phyloP scores from a whole-genome alignment of 192 early-diverging fungal genomes.

The Backusella luteola region DNA sequence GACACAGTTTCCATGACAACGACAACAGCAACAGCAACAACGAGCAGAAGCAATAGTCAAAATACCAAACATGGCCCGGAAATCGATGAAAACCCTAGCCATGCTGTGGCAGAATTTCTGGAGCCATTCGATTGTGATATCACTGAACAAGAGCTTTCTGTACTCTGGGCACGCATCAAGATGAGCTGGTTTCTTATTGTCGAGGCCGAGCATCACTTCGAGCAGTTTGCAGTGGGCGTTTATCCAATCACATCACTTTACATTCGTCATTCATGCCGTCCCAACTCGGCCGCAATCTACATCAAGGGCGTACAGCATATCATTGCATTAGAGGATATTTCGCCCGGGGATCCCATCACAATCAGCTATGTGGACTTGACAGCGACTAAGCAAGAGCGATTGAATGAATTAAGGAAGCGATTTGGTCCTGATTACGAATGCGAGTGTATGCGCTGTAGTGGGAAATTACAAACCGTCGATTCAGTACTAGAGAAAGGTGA shows the following conservation, averaged over 20 bases:
- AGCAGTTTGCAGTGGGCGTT: background rate
- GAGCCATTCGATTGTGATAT: slow-evolving; percentile 11
- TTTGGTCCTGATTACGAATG: slow-evolving; percentile 26
- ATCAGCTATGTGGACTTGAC: slow-evolving; percentile 61
- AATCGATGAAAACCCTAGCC: background rate
- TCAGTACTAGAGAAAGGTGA: background rate
- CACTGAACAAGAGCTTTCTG: slow-evolving; percentile 1
- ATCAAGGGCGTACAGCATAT: slow-evolving; percentile 46
- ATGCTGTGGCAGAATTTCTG: background rate
- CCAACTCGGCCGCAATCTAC: slow-evolving; percentile 61
- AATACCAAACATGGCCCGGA: background rate
- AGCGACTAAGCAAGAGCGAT: slow-evolving; percentile 17
- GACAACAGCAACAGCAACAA: background rate
- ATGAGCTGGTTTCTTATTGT: slow-evolving; percentile 10
- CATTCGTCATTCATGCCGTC: slow-evolving; percentile 65
- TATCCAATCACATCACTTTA: slow-evolving; percentile 61
- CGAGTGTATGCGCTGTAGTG: slow-evolving; percentile 6
- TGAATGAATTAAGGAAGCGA: slow-evolving; percentile 1
- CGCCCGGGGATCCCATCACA: slow-evolving; percentile 51
- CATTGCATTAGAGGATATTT: slow-evolving; percentile 50
- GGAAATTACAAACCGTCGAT: background rate
- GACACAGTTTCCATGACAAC: background rate
- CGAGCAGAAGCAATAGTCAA: background rate
- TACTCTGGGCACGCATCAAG: background rate
- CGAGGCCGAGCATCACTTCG: slow-evolving; percentile 19